Base-by-base conservation (phyloP, 139 green algal genomes). In the Zygnema cylindricum region DNA sequence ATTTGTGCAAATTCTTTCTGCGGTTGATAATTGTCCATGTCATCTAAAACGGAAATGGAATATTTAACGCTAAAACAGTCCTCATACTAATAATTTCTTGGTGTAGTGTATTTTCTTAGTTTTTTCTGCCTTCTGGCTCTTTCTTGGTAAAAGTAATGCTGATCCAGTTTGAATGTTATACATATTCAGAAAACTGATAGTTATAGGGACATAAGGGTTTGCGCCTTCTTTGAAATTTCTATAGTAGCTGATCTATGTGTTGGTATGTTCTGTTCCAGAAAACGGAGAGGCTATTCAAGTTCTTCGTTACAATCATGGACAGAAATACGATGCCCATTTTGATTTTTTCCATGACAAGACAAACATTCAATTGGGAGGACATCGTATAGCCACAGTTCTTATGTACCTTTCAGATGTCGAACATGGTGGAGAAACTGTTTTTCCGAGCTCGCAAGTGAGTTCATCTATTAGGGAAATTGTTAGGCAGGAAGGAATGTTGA, bases 311-410 rank as follows among this genome's bases (percentile, higher is more conserved):
- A 55, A 94, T 3, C 42, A 95, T 41, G 95, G 94, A 1, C 93
- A 98, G 89, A 96, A 97, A 84, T 98, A 98, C 88, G 94, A 96
- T 77, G 90, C 95, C 0, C 96, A 98, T 88, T 94, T 90, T 41
- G 96, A 98, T 94, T 96, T 94, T 88, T 98, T 97, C 89, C 89
- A 95, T 39, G 95, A 98, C 77, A 40, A 93, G 23, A 41, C 92
- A 22, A 98, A 97, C 92, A 57, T 75, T 22, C 86, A 92, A 40
- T 69, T 91, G 1, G 96, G 96, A 25, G 95, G 95, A 3, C 95
- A 98, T 79, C 92, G 96, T 1, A 92, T 96, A 25, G 92, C 95
- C 43, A 98, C 95, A 0, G 83, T 98, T 32, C 94, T 98, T 32
- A 96, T 96, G 92, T 98, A 98, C 93, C 91, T 98, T 3, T 90